These are phyloP conservation scores for Plasmodium yoelii DNA, from an alignment of 169 alveolate genomes.

Conservation along the genomic window DNA sequence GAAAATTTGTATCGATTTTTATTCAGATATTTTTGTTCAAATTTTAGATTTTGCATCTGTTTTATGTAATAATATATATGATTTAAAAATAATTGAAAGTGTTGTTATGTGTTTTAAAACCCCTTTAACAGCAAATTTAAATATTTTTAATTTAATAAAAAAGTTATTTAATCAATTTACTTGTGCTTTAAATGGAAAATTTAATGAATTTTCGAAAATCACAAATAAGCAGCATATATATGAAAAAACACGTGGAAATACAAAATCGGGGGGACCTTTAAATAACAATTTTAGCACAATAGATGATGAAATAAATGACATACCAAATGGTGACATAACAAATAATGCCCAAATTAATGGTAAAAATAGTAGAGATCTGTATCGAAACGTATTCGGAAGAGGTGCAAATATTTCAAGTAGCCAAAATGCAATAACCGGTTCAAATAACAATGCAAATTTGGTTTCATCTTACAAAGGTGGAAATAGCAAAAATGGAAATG, in stretches of 20 bases:
- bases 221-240: slow-evolving; percentile 32
- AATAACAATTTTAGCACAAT: background rate
- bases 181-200: slow-evolving; percentile 22
- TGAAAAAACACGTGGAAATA: slow-evolving; percentile 6
- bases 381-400: slow-evolving; percentile 1
- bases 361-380: background rate
- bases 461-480: background rate
- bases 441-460: too few relatives aligned
- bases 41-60: slow-evolving; percentile 74
- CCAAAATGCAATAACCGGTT: background rate
- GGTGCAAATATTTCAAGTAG: background rate
- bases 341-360: background rate
- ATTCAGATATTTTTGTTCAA: slow-evolving; percentile 68
- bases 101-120: slow-evolving; percentile 70
- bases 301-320: background rate
- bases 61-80: slow-evolving; percentile 64
- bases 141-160: slow-evolving; percentile 54
- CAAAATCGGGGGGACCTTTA: background rate
- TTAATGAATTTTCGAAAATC: slow-evolving; percentile 46
- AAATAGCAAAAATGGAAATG: background rate
- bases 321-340: background rate
- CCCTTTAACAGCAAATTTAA: slow-evolving; percentile 70
- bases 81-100: slow-evolving; percentile 52
- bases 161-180: slow-evolving; percentile 54
- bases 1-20: slow-evolving; percentile 70